These are phyloP conservation scores for Prunus kanzakura DNA, from an alignment of 306 rosid genomes.

Conservation along the genomic window DNA sequence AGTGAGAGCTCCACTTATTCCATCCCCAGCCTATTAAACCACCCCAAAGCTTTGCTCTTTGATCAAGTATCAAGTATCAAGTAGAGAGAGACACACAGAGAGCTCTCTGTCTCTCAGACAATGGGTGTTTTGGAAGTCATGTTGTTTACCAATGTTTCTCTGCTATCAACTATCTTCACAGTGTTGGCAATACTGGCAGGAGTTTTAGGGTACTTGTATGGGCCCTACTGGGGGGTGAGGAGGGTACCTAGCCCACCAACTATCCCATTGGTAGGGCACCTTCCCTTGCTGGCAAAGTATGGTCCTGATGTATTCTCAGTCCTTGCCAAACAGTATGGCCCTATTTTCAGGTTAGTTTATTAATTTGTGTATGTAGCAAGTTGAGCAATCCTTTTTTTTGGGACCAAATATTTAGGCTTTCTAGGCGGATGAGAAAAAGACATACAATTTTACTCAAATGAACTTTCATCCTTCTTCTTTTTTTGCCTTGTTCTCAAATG, in stretches of 20 bases:
- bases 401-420: not conserved
- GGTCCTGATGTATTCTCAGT: constrained; percentile 89
- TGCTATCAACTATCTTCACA: constrained; percentile 36
- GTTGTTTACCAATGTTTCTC: constrained; percentile 17
- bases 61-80: not conserved
- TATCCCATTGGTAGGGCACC: constrained; percentile 76
- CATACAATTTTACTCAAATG: too few species aligned
- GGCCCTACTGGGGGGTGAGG: constrained; percentile 81
- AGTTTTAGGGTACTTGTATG: constrained; percentile 47
- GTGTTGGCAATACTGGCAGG: constrained; percentile 45
- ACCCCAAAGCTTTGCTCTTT: not conserved
- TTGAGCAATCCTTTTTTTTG: not conserved
- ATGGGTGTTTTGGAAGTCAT: constrained; percentile 4
- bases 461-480: too few species aligned
- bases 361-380: too few species aligned
- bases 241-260: constrained; percentile 88
- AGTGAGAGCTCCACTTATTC: constrained; percentile 12
- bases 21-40: not conserved
- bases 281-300: constrained; percentile 75
- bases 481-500: too few species aligned
- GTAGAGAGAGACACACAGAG: not conserved
- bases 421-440: not conserved
- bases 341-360: constrained; percentile 71
- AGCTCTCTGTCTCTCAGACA: too few species aligned
- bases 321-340: constrained; percentile 86